Evolutionary conservation across 768 basidiomycete genomes (phyloP).

Genomic region (Collybia sp.): DNA sequence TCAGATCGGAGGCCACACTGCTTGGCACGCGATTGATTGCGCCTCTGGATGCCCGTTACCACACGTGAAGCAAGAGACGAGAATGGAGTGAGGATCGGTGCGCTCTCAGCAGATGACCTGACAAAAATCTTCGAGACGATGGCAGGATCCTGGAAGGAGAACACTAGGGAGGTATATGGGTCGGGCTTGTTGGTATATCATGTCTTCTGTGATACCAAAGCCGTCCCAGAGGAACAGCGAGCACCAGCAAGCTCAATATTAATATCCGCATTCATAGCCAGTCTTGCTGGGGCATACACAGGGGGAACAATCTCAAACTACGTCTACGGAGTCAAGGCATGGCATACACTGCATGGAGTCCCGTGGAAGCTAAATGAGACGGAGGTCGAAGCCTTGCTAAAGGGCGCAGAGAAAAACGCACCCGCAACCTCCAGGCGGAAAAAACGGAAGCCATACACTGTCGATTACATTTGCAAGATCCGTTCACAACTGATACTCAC

Average conservation of each 20-base stretch:
- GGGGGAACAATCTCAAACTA: conserved; percentile 30
- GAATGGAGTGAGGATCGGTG: neutral
- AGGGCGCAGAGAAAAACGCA: conserved; percentile 20
- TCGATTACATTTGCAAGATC: conserved; percentile 16
- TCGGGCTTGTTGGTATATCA: conserved; percentile 32
- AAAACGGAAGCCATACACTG: conserved; percentile 24
- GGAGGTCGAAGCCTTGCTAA: conserved; percentile 21
- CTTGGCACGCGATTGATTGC: conserved; percentile 16
- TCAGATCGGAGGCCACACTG: conserved; percentile 27
- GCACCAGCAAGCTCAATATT: conserved; percentile 20
- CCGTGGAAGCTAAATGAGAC: conserved; percentile 20
- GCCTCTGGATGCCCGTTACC: conserved; percentile 16
- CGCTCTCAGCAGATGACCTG: conserved; percentile 14
- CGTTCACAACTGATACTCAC: conserved; percentile 13
- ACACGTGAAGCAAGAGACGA: neutral
- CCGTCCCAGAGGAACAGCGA: conserved; percentile 23
- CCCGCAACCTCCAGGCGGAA: conserved; percentile 22
- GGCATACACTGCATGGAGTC: conserved; percentile 39
- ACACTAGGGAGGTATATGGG: conserved; percentile 29
- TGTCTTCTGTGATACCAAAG: conserved; percentile 27
- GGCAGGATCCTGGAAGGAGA: conserved; percentile 17
- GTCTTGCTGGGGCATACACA: conserved; percentile 25
- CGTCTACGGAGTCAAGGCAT: conserved; percentile 32
- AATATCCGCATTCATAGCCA: conserved; percentile 22
- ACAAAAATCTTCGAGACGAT: conserved; percentile 18